Base-by-base conservation (phyloP, 2,329 filamentous ascomycete genomes). In the Cladobotryum mycophilum region DNA sequence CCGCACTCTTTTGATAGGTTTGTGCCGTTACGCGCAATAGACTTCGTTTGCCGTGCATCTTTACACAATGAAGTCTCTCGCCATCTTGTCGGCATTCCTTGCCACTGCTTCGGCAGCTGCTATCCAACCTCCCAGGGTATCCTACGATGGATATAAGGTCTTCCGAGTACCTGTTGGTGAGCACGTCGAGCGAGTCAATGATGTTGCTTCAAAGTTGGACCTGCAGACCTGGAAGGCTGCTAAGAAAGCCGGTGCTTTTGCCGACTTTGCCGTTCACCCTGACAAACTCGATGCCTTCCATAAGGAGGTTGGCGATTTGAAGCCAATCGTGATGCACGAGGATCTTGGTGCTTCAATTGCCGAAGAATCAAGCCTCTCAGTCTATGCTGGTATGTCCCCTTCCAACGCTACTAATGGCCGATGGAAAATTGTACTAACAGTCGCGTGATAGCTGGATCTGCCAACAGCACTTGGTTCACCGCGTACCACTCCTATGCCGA, bases 401-500 rank as follows among this genome's bases (percentile, higher is more conserved):
- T n/a, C 38, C n/a, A 3, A 22, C 8, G 11, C 15, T 11, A 5
- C 15, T 5, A 7, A n/a, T n/a, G 9, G 17, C 12, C 4, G 36
- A 38, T 7, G 14, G 12, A 17, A 12, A 38, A 38, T n/a, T 38
- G 36, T 38, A 38, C 36, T 38, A n/a, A 38, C 36, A 30, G 25
- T 38, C 36, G 6, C 14, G 12, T 38, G 14, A 40, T 9, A 9
- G 43, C 35, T 45, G 35, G 35, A 7, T 41, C 43, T 15, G 30
- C 56, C 18, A 48, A 51, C 52, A 51, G 61, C 30, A 63, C 71
- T 8, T 81, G 75, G 71, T 82, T 80, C 64, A 69, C 74, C 49
- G 68, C 68, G 1, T 82, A 81, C 58, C 79, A 82, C 55, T 36
- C 65, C 1, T 80, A 78, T 52, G 65, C 65, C 3, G 73, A 79